These are phyloP conservation scores for Cryptococcus sp. DNA, from an alignment of 1,284 basidiomycete genomes.

Conservation along the genomic window DNA sequence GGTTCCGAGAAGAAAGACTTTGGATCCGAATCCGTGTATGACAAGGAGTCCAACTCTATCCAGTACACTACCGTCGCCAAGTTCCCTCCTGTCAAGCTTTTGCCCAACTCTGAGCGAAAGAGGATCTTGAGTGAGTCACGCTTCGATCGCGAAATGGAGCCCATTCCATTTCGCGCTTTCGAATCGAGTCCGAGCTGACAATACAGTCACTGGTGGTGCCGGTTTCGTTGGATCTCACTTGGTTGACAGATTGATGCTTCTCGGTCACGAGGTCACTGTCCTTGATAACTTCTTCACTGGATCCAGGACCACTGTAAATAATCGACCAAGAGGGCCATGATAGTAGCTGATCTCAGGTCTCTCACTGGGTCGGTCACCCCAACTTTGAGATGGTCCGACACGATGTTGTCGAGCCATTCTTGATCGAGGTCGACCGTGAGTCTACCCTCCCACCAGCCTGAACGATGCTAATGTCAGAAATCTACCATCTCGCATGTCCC, in stretches of 20 bases:
- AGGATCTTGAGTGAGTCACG: slow-evolving; percentile 60
- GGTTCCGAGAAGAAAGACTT: slow-evolving; percentile 51
- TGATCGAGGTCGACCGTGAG: slow-evolving; percentile 94
- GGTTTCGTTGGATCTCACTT: slow-evolving; percentile 98
- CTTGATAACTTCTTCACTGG: slow-evolving; percentile 99
- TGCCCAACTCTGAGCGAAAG: slow-evolving; percentile 72
- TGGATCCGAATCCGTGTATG: slow-evolving; percentile 77
- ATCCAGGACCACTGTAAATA: slow-evolving; percentile 76
- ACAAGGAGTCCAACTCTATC: slow-evolving; percentile 70
- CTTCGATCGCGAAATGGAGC: background rate
- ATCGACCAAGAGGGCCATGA: background rate
- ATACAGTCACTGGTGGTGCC: slow-evolving; percentile 73
- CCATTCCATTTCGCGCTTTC: too few relatives aligned
- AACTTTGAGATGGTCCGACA: slow-evolving; percentile 98
- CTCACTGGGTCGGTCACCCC: slow-evolving; percentile 93
- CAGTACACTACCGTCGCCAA: slow-evolving; percentile 85
- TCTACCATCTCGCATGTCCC: slow-evolving; percentile 94
- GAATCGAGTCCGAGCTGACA: slow-evolving; percentile 1
- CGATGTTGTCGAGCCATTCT: slow-evolving; percentile 92
- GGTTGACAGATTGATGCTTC: slow-evolving; percentile 92
- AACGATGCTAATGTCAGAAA: slow-evolving; percentile 57
- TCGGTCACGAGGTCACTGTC: slow-evolving; percentile 96
- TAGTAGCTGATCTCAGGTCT: slow-evolving; percentile 39
- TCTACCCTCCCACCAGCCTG: background rate
- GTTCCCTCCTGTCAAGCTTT: slow-evolving; percentile 84